Percentiles rank a stretch among this genome's conserved stretches.
Evolutionary conservation across 2,329 filamentous ascomycete species (phyloP).

Genomic region (Elsinoe necatrix): DNA sequence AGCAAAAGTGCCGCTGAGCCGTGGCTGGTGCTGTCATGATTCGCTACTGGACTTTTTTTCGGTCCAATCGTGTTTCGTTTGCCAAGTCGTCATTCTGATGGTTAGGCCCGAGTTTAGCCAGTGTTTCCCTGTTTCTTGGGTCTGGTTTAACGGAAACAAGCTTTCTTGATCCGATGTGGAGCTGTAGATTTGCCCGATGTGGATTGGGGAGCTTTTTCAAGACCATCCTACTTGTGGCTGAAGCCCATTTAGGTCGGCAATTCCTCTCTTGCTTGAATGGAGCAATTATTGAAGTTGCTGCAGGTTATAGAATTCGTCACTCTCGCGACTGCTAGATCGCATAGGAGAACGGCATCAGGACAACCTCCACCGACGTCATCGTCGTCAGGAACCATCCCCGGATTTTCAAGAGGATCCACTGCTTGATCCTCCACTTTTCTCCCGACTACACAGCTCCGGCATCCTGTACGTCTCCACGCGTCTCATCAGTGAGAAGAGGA

Average conservation of each 20-base stretch:
- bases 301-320: background rate
- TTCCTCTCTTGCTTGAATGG: background rate
- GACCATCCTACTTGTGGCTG: background rate
- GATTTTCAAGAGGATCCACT: background rate
- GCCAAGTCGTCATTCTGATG: background rate
- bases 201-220: background rate
- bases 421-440: background rate
- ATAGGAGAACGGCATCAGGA: background rate
- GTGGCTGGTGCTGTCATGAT: background rate
- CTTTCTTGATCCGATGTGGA: background rate
- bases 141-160: slow-evolving; percentile 1
- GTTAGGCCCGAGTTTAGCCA: background rate
- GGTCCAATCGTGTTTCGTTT: background rate
- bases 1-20: slow-evolving; percentile 7
- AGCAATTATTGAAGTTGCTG: background rate
- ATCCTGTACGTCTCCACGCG: background rate
- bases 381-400: slow-evolving; percentile 3
- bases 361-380: slow-evolving; percentile 1
- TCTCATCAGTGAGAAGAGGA: background rate
- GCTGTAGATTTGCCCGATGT: background rate
- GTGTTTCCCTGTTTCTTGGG: slow-evolving; percentile 13
- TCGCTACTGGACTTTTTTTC: background rate
- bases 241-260: background rate
- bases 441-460: background rate
- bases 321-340: too few relatives aligned